Conservation (phyloP, 2,329 filamentous ascomycete species). For the Fusarium solani-melongenae region DNA sequence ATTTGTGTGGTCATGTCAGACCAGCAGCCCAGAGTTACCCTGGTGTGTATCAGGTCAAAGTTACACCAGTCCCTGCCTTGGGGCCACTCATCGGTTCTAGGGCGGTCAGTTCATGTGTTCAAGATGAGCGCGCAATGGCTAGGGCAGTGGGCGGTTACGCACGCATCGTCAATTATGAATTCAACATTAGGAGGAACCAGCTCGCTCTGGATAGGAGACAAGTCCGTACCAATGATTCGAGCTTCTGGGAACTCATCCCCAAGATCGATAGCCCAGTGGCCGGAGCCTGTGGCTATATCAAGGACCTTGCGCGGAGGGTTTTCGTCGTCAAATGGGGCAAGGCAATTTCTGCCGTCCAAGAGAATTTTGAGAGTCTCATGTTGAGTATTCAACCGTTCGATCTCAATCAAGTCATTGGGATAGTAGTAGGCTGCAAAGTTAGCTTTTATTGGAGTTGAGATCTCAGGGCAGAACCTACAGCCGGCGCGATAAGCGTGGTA, state of each 20-base stretch:
- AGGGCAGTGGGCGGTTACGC: background rate
- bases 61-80: slow-evolving; percentile 9
- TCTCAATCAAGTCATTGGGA: slow-evolving; percentile 1
- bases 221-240: slow-evolving; percentile 3
- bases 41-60: slow-evolving; percentile 11
- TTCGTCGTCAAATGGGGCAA: background rate
- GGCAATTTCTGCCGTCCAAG: background rate
- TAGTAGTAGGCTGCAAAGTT: slow-evolving; percentile 5
- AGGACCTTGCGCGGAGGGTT: slow-evolving; percentile 5
- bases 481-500: slow-evolving; percentile 13
- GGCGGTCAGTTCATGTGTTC: background rate
- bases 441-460: background rate
- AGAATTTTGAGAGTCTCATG: slow-evolving; percentile 9
- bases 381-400: slow-evolving; percentile 4
- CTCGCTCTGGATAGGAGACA: slow-evolving; percentile 4
- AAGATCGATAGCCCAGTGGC: slow-evolving; percentile 6
- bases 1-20: slow-evolving; percentile 1
- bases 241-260: slow-evolving; percentile 7
- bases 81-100: slow-evolving; percentile 10
- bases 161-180: slow-evolving; percentile 12
- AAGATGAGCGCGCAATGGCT: background rate
- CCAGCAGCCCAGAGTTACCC: slow-evolving; percentile 6
- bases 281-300: slow-evolving; percentile 9
- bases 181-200: slow-evolving; percentile 11
- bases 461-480: background rate